phyloP scores from a whole-genome alignment of 177 flowering plant species.

The Vitis hybrid region DNA sequence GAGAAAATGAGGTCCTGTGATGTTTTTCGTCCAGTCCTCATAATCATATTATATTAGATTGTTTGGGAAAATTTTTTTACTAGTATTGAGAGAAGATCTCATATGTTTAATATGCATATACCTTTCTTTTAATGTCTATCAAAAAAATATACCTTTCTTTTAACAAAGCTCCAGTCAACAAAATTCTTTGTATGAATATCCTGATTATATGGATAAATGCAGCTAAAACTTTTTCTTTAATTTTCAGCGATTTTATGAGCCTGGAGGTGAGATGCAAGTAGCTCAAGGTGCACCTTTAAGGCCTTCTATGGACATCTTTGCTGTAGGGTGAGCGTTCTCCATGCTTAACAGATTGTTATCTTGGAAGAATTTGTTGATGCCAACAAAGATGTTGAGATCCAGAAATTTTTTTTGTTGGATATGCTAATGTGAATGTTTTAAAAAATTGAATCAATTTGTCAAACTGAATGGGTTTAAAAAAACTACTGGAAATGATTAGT shows the following conservation, averaged over 20 bases:
- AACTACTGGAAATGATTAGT: too few species aligned
- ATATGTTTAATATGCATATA: not conserved
- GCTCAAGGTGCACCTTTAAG: constrained; percentile 82
- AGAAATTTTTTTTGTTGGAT: too few species aligned
- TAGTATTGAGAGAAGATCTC: not conserved
- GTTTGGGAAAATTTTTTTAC: too few species aligned
- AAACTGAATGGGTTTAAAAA: too few species aligned
- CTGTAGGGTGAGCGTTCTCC: constrained; percentile 78
- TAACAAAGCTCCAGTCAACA: not conserved
- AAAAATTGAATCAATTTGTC: too few species aligned
- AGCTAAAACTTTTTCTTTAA: not conserved
- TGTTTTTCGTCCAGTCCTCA: too few species aligned
- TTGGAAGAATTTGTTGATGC: not conserved
- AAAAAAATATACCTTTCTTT: not conserved
- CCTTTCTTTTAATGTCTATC: not conserved
- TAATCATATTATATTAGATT: too few species aligned
- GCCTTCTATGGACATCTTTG: constrained; percentile 96
- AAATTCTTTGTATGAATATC: not conserved
- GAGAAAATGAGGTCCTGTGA: too few species aligned
- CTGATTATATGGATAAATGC: not conserved
- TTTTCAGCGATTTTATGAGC: constrained; percentile 96
- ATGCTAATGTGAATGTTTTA: too few species aligned
- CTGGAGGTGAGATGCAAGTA: constrained; percentile 86
- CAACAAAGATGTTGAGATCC: not conserved
- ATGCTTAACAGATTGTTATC: not conserved